Evolutionary conservation across 129 eudicot species (phyloP).

Genomic region (Ambrosia trifida): DNA sequence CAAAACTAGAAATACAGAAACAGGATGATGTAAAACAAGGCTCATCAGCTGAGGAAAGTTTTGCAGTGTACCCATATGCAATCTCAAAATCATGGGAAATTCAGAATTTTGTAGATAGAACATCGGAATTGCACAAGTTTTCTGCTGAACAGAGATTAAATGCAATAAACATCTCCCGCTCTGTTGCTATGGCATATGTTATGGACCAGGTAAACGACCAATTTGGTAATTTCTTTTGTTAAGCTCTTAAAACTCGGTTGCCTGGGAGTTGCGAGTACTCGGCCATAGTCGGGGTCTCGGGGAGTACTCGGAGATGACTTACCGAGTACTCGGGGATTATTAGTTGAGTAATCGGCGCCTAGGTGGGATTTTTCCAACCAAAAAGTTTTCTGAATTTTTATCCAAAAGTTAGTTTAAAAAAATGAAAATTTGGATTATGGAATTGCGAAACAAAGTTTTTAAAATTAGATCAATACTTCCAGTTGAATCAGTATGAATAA

Average conservation of each 20-base stretch:
- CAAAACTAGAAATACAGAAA: slow-evolving; percentile 44
- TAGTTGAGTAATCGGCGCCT: no score
- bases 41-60: slow-evolving; percentile 48
- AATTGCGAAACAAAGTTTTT: neutral
- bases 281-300: no score
- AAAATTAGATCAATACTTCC: neutral
- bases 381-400: neutral
- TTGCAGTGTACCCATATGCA: slow-evolving; percentile 50
- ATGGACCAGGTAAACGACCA: slow-evolving; percentile 89
- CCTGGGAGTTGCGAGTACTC: no score
- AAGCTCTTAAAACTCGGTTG: neutral
- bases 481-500: slow-evolving; percentile 3
- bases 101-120: slow-evolving; percentile 46
- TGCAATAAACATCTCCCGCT: slow-evolving; percentile 82
- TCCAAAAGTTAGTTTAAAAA: neutral
- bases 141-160: slow-evolving; percentile 75
- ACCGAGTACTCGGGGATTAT: no score
- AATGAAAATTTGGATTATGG: slow-evolving; percentile 1
- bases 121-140: slow-evolving; percentile 50
- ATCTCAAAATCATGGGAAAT: slow-evolving; percentile 57
- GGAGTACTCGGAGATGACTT: no score
- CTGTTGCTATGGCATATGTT: slow-evolving; percentile 94
- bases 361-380: no score
- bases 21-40: slow-evolving; percentile 45
- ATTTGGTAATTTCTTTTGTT: slow-evolving; percentile 1